Percentiles rank a stretch among this genome's conserved stretches.
phyloP scores from a whole-genome alignment of 2,329 filamentous ascomycete genomes.

The Furcasterigmium furcatum region DNA sequence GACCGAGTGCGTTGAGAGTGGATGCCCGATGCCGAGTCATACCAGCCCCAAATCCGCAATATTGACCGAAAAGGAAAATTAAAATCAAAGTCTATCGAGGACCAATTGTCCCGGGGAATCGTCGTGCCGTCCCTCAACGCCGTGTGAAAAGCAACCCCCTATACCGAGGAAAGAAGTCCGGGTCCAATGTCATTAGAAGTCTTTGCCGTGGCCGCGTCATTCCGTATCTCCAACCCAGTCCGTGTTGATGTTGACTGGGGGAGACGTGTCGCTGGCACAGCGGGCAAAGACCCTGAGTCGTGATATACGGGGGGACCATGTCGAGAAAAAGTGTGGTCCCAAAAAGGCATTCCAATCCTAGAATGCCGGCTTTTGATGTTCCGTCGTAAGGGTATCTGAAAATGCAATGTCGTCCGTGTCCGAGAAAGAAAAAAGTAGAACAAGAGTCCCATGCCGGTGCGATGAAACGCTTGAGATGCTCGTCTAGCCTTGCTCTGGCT shows the following conservation, averaged over 20 bases:
- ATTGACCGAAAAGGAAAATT: not conserved
- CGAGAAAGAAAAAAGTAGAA: constrained; percentile 8
- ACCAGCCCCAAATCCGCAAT: too few species aligned
- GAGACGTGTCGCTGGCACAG: too few species aligned
- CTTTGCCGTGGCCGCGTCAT: too few species aligned
- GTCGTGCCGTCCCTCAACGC: not conserved
- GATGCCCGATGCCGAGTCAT: too few species aligned
- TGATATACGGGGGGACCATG: too few species aligned
- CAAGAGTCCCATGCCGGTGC: not conserved
- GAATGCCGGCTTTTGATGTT: constrained; percentile 7
- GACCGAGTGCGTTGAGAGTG: too few species aligned
- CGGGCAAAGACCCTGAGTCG: too few species aligned
- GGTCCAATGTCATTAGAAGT: not conserved
- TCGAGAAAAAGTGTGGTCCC: too few species aligned
- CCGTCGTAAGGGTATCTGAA: constrained; percentile 17
- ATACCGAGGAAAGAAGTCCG: not conserved
- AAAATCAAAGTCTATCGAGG: not conserved
- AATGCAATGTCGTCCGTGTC: constrained; percentile 16
- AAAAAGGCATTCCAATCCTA: not conserved
- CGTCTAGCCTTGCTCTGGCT: not conserved
- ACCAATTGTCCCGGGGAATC: not conserved
- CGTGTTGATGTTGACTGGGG: too few species aligned
- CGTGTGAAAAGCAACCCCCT: not conserved
- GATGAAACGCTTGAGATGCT: not conserved
- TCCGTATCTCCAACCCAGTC: too few species aligned